Evolutionary conservation across 2,329 filamentous ascomycete species (phyloP).

Genomic region (Colletotrichum kahawae): DNA sequence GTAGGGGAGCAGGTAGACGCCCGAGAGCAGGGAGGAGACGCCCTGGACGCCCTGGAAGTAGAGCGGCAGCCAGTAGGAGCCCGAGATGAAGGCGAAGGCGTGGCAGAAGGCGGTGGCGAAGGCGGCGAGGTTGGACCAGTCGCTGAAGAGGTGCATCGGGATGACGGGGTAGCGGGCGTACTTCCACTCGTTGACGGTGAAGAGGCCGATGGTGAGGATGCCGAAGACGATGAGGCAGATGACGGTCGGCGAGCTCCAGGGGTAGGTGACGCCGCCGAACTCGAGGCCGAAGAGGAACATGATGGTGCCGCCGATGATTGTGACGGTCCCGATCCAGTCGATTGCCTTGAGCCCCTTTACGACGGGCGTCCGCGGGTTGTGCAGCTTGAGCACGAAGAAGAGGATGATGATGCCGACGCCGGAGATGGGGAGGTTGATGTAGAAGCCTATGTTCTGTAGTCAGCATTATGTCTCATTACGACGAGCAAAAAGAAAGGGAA

Average conservation of each 20-base stretch:
- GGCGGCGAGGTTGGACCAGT: conserved; percentile 60
- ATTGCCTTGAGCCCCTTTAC: conserved; percentile 65
- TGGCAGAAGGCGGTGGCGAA: conserved; percentile 53
- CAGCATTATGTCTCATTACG: neutral
- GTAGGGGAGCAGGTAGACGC: conserved; percentile 66
- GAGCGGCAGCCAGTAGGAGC: conserved; percentile 74
- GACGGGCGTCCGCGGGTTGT: conserved; percentile 69
- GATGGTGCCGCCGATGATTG: conserved; percentile 67
- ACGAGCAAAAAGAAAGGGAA: no score
- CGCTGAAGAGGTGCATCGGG: conserved; percentile 65
- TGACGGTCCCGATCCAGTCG: conserved; percentile 65
- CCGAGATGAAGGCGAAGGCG: conserved; percentile 65
- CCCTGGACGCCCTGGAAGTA: conserved; percentile 74
- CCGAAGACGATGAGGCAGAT: conserved; percentile 69
- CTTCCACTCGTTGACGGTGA: conserved; percentile 67
- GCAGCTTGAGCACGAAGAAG: conserved; percentile 68
- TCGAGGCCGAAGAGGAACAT: conserved; percentile 76
- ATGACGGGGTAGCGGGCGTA: conserved; percentile 73
- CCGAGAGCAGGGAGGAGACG: conserved; percentile 64
- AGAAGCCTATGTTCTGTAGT: conserved; percentile 26
- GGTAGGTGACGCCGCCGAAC: conserved; percentile 67
- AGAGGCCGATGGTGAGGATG: conserved; percentile 48
- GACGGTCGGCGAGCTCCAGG: conserved; percentile 67
- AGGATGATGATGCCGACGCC: conserved; percentile 63
- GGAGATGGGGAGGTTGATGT: conserved; percentile 51